A percentile compares a stretch with the other conserved stretches of the same genome.
These are phyloP conservation scores for Sicyos baderoa DNA, from an alignment of 306 rosid species.

Conservation along the genomic window DNA sequence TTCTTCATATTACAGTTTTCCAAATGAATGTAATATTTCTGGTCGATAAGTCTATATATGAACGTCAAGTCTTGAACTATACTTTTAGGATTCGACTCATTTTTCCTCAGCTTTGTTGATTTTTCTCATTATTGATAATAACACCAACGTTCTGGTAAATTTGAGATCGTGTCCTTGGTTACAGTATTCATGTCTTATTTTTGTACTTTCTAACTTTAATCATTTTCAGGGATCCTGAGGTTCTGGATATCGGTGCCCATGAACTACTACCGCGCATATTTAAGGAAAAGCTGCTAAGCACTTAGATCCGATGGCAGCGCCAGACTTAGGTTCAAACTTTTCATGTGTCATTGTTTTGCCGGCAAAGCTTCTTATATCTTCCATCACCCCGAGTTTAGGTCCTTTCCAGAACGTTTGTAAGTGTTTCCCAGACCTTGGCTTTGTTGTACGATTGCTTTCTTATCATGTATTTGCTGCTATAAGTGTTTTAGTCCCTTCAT, in stretches of 20 bases:
- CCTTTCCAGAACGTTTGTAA: neutral
- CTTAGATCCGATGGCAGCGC: neutral
- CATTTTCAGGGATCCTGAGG: constrained; percentile 72
- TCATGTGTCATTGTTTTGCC: neutral
- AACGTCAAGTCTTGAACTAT: neutral
- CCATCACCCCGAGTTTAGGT: neutral
- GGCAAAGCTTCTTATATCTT: neutral
- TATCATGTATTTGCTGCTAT: neutral
- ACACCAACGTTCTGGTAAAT: neutral
- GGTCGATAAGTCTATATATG: neutral
- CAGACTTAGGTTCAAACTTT: neutral
- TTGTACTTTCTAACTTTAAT: neutral
- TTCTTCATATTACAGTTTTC: neutral
- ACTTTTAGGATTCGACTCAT: neutral
- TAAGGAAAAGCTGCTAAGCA: constrained; percentile 31
- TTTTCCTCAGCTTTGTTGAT: neutral
- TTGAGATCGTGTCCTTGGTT: neutral
- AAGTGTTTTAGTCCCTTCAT: neutral
- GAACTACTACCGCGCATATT: constrained; percentile 74
- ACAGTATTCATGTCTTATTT: neutral
- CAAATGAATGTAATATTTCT: neutral
- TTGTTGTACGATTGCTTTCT: constrained; percentile 8
- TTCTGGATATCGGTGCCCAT: constrained; percentile 61
- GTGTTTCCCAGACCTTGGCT: neutral
- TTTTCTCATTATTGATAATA: neutral